These are phyloP conservation scores for Oryza punctata DNA, from an alignment of 176 grass and related monocot species.

Conservation along the genomic window DNA sequence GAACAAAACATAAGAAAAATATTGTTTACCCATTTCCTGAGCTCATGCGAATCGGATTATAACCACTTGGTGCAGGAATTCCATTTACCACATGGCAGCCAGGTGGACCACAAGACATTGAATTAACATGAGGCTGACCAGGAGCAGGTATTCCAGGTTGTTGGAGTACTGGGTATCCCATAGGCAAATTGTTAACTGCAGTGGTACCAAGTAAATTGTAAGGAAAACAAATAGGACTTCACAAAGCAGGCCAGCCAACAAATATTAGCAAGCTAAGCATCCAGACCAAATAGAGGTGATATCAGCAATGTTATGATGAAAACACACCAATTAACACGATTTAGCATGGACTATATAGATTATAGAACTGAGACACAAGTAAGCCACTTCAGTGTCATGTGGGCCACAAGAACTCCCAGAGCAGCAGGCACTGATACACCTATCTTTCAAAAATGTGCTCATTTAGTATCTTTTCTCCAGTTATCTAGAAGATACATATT, in stretches of 20 bases:
- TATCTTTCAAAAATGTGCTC: neutral
- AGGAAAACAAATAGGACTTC: slow-evolving; percentile 13
- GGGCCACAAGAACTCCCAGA: neutral
- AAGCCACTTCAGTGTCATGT: neutral
- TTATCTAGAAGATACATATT: neutral
- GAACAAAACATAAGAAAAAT: neutral
- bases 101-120: slow-evolving; percentile 57
- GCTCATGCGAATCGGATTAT: slow-evolving; percentile 69
- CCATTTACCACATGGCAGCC: slow-evolving; percentile 78
- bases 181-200: slow-evolving; percentile 81
- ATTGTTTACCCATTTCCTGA: slow-evolving; percentile 67
- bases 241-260: neutral
- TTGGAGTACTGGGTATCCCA: slow-evolving; percentile 79
- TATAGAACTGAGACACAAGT: neutral
- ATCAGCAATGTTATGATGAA: neutral
- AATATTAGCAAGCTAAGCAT: slow-evolving; percentile 13
- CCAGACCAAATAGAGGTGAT: neutral
- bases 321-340: neutral
- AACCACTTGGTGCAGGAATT: slow-evolving; percentile 65
- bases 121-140: slow-evolving; percentile 64
- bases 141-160: slow-evolving; percentile 56
- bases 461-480: neutral
- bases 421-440: neutral
- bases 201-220: slow-evolving; percentile 41
- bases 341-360: neutral